These are phyloP conservation scores for Wallacemonas sp. DNA, from an alignment of 208 protist species.

Conservation along the genomic window DNA sequence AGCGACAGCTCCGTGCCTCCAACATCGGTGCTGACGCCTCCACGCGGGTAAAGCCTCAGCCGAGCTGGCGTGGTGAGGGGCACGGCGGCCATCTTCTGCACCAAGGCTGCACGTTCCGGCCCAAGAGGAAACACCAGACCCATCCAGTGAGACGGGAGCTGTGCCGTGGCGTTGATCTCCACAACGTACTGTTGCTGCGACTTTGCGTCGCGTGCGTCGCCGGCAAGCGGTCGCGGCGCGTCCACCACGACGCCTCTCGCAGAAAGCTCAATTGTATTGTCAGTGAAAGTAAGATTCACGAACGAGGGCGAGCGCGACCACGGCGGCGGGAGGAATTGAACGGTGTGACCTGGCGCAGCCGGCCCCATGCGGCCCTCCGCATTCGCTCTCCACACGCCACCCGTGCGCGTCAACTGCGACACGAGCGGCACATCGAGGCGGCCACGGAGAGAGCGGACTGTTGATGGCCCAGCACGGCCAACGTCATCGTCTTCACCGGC, in stretches of 20 bases:
- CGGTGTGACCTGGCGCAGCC: constrained; percentile 20
- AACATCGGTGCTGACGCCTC: not conserved
- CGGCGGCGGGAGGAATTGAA: constrained; percentile 20
- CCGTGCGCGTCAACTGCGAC: constrained; percentile 6
- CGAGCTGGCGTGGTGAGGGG: constrained; percentile 5
- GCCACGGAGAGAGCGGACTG: constrained; percentile 2
- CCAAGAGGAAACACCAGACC: constrained; percentile 48
- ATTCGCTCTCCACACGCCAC: constrained; percentile 27
- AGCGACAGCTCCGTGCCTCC: not conserved
- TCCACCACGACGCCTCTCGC: constrained; percentile 11
- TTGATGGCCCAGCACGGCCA: constrained; percentile 1
- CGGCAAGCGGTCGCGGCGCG: not conserved
- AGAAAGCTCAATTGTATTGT: not conserved
- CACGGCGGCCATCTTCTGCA: constrained; percentile 39
- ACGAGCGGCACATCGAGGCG: constrained; percentile 10
- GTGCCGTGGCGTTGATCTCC: constrained; percentile 15
- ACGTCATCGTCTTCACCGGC: constrained; percentile 18
- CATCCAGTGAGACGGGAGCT: constrained; percentile 22
- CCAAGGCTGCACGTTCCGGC: constrained; percentile 31
- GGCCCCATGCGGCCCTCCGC: constrained; percentile 21
- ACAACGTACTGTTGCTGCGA: constrained; percentile 5
- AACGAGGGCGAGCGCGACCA: not conserved
- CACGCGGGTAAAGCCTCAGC: constrained; percentile 3
- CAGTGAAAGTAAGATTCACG: constrained; percentile 16
- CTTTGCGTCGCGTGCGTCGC: not conserved